Evolutionary conservation across 371 early-diverging fungal genomes (phyloP).

Genomic region (Choanephora cucurbitarum): DNA sequence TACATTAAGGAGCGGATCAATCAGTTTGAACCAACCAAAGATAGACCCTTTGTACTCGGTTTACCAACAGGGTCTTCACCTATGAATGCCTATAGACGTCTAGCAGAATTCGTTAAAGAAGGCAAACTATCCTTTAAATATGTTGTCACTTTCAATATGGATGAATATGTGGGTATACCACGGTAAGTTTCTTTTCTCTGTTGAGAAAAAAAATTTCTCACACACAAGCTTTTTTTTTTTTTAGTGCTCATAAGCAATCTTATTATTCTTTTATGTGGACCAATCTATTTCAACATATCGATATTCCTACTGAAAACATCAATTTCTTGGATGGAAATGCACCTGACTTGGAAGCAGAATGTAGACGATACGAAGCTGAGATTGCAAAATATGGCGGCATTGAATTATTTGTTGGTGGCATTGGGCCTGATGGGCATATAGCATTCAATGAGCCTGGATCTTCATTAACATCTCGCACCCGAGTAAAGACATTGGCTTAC

Average conservation of each 20-base stretch:
- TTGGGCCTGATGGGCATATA: constrained; percentile 90
- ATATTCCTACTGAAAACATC: constrained; percentile 78
- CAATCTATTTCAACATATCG: constrained; percentile 81
- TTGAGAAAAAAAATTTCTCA: constrained; percentile 4
- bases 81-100: constrained; percentile 67
- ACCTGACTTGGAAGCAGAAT: constrained; percentile 77
- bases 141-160: constrained; percentile 78
- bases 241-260: constrained; percentile 76
- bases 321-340: constrained; percentile 87
- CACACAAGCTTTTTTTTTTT: neutral
- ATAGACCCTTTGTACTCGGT: constrained; percentile 83
- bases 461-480: constrained; percentile 78
- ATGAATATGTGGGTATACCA: constrained; percentile 61
- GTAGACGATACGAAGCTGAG: constrained; percentile 76
- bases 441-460: constrained; percentile 91
- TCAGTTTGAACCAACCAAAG: constrained; percentile 73
- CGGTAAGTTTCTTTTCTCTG: constrained; percentile 29
- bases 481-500: constrained; percentile 87
- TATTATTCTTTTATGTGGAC: constrained; percentile 91
- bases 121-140: constrained; percentile 67
- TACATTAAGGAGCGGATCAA: constrained; percentile 82
- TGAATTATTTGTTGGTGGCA: constrained; percentile 81
- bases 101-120: constrained; percentile 61
- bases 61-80: constrained; percentile 89
- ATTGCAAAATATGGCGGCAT: constrained; percentile 81